Evolutionary conservation across 140 eudicot species (phyloP).

Genomic region (Anethum foeniculum): DNA sequence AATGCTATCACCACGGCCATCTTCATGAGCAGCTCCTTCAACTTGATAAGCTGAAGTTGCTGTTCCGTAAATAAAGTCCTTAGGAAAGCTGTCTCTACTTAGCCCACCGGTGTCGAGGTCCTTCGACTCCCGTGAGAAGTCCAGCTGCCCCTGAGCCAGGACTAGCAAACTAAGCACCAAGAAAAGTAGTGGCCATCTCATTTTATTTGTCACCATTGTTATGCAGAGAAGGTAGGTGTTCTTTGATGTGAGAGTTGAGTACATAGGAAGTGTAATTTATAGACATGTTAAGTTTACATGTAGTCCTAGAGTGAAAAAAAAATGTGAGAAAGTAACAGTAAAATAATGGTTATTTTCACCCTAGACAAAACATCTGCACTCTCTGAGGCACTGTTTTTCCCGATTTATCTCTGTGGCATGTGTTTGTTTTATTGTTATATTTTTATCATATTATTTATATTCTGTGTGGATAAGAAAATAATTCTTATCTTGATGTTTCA

Average conservation of each 20-base stretch:
- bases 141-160: background rate
- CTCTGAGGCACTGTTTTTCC: background rate
- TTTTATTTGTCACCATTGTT: slow-evolving; percentile 12
- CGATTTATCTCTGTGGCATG: background rate
- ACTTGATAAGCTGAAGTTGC: slow-evolving; percentile 94
- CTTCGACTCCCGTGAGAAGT: slow-evolving; percentile 11
- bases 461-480: background rate
- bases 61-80: slow-evolving; percentile 73
- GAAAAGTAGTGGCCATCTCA: slow-evolving; percentile 17
- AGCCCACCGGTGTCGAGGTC: slow-evolving; percentile 20
- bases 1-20: slow-evolving; percentile 84
- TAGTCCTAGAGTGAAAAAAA: background rate
- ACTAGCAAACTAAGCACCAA: slow-evolving; percentile 11
- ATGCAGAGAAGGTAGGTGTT: background rate
- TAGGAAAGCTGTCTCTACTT: slow-evolving; percentile 51
- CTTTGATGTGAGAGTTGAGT: background rate
- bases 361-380: too few relatives aligned
- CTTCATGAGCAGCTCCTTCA: slow-evolving; percentile 68
- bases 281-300: background rate
- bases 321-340: background rate
- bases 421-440: background rate
- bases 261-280: background rate
- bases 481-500: background rate
- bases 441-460: background rate
- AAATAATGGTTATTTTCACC: too few relatives aligned